Base-by-base conservation (phyloP, 345 rosid genomes). In the Balakata baccata region DNA sequence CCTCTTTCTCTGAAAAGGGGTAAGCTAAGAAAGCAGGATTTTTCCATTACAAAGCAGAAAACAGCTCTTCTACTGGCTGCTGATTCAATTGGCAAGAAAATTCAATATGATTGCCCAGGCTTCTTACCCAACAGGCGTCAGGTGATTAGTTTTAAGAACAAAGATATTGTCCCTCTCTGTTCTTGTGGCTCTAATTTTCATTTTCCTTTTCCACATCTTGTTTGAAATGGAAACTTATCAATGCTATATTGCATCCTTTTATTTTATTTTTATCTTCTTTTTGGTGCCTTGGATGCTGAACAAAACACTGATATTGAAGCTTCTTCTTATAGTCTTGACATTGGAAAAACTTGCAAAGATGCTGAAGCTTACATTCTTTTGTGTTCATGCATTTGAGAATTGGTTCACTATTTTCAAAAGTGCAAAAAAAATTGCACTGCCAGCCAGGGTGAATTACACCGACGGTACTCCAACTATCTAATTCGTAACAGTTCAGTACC, bases 61-160 rank as follows among this genome's bases (percentile, higher is more conserved):
- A 85, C 87, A 49, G 87, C 84, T 69, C 91, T 94, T 79, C 83
- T 94, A 58, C 74, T 77, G 29, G 95, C 87, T 79, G 95, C 98
- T 69, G 99, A 94, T 83, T 75, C 84, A 73, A 86, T 90, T 78
- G 99, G 98, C 86, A 84, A 88, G 88, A 90, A 79, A 84, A 92
- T 94, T 68, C 99, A 94, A 76, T 93, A 91, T 79, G 86, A 89
- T 77, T 87, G 89, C 74, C 87, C 87, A 20, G 97, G 97, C 75
- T 92, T 94, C 88, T 83, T 92, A 81, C 89, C 90, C 41, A 94
- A 92, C 77, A 87, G 85, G 82, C 97, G 98, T 25, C 98, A 92
- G 97, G 98, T 94, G 71, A 85, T 67, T 84, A 39, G 46, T 54
- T 65, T 49, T 39, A 17, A 29, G 47, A 59, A 66, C 53, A 57